Evolutionary conservation across 2,329 filamentous ascomycete species (phyloP).

Genomic region (Colletotrichum phormii): DNA sequence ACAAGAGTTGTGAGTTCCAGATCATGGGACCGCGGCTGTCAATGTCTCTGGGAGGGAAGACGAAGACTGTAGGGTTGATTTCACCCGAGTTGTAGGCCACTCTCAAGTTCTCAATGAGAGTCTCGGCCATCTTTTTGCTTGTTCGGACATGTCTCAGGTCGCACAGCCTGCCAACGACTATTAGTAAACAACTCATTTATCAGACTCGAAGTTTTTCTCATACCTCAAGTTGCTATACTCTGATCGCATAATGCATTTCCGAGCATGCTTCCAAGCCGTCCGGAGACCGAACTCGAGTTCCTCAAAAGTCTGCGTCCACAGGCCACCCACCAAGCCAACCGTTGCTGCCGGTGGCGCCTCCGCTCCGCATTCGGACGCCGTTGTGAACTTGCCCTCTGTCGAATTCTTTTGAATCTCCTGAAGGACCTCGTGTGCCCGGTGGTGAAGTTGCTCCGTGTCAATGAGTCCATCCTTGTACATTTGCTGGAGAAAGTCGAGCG

Average conservation of each 20-base stretch:
- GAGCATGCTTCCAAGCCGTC: slow-evolving; percentile 31
- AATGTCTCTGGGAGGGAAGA: slow-evolving; percentile 32
- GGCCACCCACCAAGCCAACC: slow-evolving; percentile 26
- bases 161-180: background rate
- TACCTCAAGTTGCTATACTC: slow-evolving; percentile 32
- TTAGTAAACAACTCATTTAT: background rate
- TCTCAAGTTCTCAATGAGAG: slow-evolving; percentile 26
- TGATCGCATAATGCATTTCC: slow-evolving; percentile 34
- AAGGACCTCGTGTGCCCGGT: slow-evolving; percentile 27
- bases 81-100: slow-evolving; percentile 33
- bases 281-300: slow-evolving; percentile 33
- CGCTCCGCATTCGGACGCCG: slow-evolving; percentile 10
- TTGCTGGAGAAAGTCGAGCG: slow-evolving; percentile 31
- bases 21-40: slow-evolving; percentile 32
- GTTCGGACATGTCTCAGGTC: slow-evolving; percentile 33
- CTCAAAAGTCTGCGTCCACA: slow-evolving; percentile 34
- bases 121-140: slow-evolving; percentile 36
- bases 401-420: slow-evolving; percentile 35
- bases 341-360: slow-evolving; percentile 5
- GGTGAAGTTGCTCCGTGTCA: slow-evolving; percentile 24
- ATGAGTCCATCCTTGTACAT: slow-evolving; percentile 30
- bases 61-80: slow-evolving; percentile 33
- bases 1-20: slow-evolving; percentile 32
- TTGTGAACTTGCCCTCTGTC: slow-evolving; percentile 22
- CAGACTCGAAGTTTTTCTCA: background rate